phyloP scores from a whole-genome alignment of 2,329 filamentous ascomycete species.

The Xylariaceae sp. region DNA sequence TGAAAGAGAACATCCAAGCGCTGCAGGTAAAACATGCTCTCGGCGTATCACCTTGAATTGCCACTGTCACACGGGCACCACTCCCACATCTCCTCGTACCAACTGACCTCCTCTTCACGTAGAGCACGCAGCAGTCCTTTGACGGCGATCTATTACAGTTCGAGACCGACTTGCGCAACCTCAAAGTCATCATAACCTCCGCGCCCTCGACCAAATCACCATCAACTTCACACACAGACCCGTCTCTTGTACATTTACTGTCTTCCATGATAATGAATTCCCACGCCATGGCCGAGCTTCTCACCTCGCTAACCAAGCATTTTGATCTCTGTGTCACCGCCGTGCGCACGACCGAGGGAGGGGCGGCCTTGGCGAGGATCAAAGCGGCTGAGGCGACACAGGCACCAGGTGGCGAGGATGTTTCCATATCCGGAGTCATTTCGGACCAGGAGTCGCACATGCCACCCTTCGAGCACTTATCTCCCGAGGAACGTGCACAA shows the following conservation, averaged over 20 bases:
- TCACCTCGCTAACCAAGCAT: slow-evolving; percentile 78
- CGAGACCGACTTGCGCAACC: slow-evolving; percentile 65
- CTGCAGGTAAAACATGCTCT: slow-evolving; percentile 50
- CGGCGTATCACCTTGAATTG: not conserved
- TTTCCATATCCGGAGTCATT: slow-evolving; percentile 65
- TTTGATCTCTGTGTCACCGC: slow-evolving; percentile 93
- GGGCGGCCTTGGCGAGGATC: slow-evolving; percentile 63
- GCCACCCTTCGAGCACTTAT: slow-evolving; percentile 63
- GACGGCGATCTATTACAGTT: slow-evolving; percentile 72
- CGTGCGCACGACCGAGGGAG: slow-evolving; percentile 83
- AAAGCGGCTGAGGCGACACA: slow-evolving; percentile 62
- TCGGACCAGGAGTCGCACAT: slow-evolving; percentile 51
- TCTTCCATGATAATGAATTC: slow-evolving; percentile 67
- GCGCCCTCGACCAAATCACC: slow-evolving; percentile 33
- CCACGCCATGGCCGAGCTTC: slow-evolving; percentile 73
- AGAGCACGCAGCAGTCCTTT: slow-evolving; percentile 66
- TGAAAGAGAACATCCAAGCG: slow-evolving; percentile 68
- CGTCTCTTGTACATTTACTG: slow-evolving; percentile 51
- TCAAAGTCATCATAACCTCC: slow-evolving; percentile 55
- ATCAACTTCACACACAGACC: slow-evolving; percentile 34
- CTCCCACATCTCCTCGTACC: not conserved
- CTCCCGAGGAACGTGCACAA: slow-evolving; percentile 70
- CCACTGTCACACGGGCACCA: not conserved
- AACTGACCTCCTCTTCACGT: slow-evolving; percentile 12
- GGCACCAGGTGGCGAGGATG: slow-evolving; percentile 43